Percentiles rank a stretch among this genome's conserved stretches.
These are phyloP conservation scores for Lupinus albus DNA, from an alignment of 306 rosid genomes.

Conservation along the genomic window DNA sequence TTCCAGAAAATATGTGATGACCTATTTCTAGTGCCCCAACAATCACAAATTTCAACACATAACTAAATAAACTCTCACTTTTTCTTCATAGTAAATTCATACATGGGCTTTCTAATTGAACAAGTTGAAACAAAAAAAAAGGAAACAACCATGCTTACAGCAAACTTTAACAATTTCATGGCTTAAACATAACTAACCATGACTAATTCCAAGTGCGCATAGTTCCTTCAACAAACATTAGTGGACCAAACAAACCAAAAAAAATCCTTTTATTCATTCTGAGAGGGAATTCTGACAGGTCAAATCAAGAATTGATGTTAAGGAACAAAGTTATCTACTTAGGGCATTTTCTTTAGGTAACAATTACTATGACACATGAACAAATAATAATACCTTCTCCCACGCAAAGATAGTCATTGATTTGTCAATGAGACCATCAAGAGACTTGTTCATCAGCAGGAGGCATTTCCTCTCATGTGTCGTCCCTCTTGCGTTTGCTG, in stretches of 20 bases:
- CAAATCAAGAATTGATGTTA: conserved; percentile 10
- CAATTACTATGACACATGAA: conserved; percentile 12
- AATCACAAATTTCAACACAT: conserved; percentile 26
- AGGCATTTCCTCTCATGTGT: conserved; percentile 63
- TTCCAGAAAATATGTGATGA: conserved; percentile 23
- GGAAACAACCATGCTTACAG: conserved; percentile 8
- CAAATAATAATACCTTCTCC: conserved; percentile 61
- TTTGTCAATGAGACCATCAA: conserved; percentile 70
- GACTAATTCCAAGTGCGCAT: background rate
- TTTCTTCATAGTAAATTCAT: conserved; percentile 30
- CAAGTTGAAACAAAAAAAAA: conserved; percentile 4
- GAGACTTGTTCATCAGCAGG: conserved; percentile 54
- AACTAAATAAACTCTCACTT: conserved; percentile 27
- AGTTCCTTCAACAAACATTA: conserved; percentile 12
- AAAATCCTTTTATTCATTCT: background rate
- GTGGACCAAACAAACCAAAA: conserved; percentile 3
- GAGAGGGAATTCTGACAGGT: conserved; percentile 7
- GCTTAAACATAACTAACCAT: conserved; percentile 10
- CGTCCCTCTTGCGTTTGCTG: conserved; percentile 63
- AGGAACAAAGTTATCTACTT: conserved; percentile 11
- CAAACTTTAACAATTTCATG: background rate
- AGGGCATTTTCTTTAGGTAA: background rate
- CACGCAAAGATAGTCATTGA: conserved; percentile 62
- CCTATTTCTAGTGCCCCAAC: conserved; percentile 22
- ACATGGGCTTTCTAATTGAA: conserved; percentile 18